These are phyloP conservation scores for Castanea sativa DNA, from an alignment of 306 rosid species.

Conservation along the genomic window DNA sequence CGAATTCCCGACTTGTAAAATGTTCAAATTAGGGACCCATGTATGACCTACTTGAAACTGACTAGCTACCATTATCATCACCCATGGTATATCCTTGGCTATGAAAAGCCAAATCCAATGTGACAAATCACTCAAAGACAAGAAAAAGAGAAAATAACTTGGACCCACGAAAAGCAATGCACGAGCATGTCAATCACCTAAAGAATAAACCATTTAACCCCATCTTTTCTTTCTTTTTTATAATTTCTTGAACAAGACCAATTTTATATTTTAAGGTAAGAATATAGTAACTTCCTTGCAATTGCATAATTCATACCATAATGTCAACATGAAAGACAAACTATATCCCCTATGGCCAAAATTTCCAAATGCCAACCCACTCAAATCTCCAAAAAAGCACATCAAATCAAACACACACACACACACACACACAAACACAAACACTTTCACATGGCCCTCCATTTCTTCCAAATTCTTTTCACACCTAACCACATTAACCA, in stretches of 20 bases:
- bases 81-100: neutral
- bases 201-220: neutral
- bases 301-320: neutral
- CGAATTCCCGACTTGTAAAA: neutral
- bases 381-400: too few relatives aligned
- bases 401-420: too few relatives aligned
- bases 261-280: neutral
- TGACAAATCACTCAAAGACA: slow-evolving; percentile 4
- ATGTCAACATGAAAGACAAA: too few relatives aligned
- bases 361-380: too few relatives aligned
- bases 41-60: neutral
- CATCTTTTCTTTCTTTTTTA: too few relatives aligned
- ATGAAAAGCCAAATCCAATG: neutral
- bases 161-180: slow-evolving; percentile 4
- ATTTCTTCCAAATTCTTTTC: too few relatives aligned
- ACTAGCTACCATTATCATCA: neutral
- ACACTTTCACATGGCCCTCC: too few relatives aligned
- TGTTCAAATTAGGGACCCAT: neutral
- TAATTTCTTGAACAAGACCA: neutral
- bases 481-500: neutral
- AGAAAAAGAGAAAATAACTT: neutral
- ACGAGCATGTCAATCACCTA: neutral
- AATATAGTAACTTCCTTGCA: neutral
- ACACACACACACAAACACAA: too few relatives aligned
- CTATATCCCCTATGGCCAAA: too few relatives aligned